A percentile compares a stretch with the other conserved stretches of the same genome.
phyloP scores from a whole-genome alignment of 2,329 filamentous ascomycete species.

The Microdochium paspali region DNA sequence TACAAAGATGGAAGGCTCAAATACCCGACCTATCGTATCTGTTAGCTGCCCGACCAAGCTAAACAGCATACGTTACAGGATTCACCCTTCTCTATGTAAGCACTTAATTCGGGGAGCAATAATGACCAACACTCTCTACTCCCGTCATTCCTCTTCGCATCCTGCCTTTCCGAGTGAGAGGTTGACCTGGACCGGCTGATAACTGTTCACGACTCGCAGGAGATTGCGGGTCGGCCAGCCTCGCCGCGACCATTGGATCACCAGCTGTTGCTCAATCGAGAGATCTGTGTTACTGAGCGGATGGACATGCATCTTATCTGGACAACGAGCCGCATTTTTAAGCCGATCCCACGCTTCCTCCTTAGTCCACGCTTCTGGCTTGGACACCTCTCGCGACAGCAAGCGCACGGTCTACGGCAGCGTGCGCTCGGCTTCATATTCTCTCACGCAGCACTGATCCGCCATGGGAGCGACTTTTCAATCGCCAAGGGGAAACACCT shows the following conservation, averaged over 20 bases:
- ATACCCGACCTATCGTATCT: too few relatives aligned
- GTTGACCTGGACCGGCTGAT: neutral
- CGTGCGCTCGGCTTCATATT: conserved; percentile 27
- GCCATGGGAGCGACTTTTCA: conserved; percentile 25
- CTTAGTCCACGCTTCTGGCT: conserved; percentile 11
- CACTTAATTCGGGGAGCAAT: too few relatives aligned
- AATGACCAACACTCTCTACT: too few relatives aligned
- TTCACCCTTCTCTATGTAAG: too few relatives aligned
- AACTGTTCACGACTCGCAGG: conserved; percentile 10
- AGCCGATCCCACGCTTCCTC: conserved; percentile 18
- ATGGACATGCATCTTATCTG: conserved; percentile 16
- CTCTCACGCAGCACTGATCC: conserved; percentile 25
- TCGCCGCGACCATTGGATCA: conserved; percentile 14
- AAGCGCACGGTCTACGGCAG: conserved; percentile 59
- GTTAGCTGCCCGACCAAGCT: too few relatives aligned
- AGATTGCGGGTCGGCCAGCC: conserved; percentile 15
- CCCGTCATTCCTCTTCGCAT: too few relatives aligned
- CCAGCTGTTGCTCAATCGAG: conserved; percentile 13
- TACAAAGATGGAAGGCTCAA: too few relatives aligned
- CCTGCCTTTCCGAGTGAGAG: too few relatives aligned
- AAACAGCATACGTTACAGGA: too few relatives aligned
- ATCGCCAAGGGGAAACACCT: conserved; percentile 24
- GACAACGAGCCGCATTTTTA: conserved; percentile 10
- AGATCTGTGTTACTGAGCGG: conserved; percentile 12
- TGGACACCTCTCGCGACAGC: conserved; percentile 15